Evolutionary conservation across 1,284 basidiomycete genomes (phyloP).

Genomic region (Kwoniella shivajii): DNA sequence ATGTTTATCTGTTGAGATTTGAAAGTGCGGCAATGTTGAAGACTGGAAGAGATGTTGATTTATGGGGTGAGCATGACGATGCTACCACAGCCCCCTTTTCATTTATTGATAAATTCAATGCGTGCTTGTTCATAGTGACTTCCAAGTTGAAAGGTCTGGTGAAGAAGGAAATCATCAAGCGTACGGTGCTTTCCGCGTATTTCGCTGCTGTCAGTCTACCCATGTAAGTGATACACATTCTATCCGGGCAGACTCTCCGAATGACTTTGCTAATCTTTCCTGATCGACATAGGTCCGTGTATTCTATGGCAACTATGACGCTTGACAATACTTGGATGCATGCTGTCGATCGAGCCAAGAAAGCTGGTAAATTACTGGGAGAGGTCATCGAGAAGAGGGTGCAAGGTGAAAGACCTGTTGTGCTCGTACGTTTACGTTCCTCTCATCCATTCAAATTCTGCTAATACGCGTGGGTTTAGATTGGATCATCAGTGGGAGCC

Average conservation of each 20-base stretch:
- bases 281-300: constrained; percentile 38
- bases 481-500: constrained; percentile 61
- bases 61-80: constrained; percentile 50
- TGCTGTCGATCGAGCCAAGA: constrained; percentile 56
- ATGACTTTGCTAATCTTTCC: not conserved
- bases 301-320: constrained; percentile 49
- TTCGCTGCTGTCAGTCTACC: constrained; percentile 60
- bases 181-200: constrained; percentile 59
- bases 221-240: constrained; percentile 35
- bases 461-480: constrained; percentile 30
- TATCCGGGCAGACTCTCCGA: constrained; percentile 10
- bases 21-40: constrained; percentile 55
- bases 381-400: constrained; percentile 60
- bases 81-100: no score
- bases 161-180: constrained; percentile 59
- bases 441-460: not conserved
- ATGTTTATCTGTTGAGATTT: constrained; percentile 54
- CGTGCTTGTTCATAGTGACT: constrained; percentile 24
- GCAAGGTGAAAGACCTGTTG: constrained; percentile 60
- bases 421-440: constrained; percentile 49
- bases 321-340: constrained; percentile 56
- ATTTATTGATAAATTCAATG: no score
- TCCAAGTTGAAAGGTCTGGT: constrained; percentile 53
- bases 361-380: constrained; percentile 60
- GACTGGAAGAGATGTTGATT: constrained; percentile 55